Evolutionary conservation across 164 flowering plant species (phyloP), one percentile per base, ranked within the genome.

Genomic region (Umbilicus rupestris): DNA sequence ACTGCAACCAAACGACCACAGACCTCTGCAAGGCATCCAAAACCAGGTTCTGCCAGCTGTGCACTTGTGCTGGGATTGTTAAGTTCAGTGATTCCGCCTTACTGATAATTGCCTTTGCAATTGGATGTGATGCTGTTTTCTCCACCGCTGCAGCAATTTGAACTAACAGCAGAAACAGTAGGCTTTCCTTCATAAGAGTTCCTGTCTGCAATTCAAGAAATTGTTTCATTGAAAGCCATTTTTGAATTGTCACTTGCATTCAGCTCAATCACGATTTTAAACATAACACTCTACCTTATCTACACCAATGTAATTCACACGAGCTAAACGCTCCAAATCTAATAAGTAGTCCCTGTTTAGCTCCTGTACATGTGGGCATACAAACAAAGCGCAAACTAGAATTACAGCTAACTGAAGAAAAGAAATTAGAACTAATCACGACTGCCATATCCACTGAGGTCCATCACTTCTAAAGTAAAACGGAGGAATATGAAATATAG

Each of bases 171-270:
- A 69, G 90, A 75, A 62, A 93, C 97, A 68, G 84, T 50, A 64
- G 98, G 98, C 78, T 79, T 88, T 78, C 98, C 98, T 78, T 88
- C 92, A 62, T 93, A 5, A 93, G 86, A 33, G 98, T 93, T 65
- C 98, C 98, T 45, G 98, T 93, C 98, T 93, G 84, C 67, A 70
- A 39, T 60, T 74, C 41, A 42, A 63, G 58, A 60, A 72, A 44
- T 60, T 22, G 15, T 28, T 55, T 35, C 15, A 1, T 20, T 35
- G 24, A 1, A 37, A 19, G 26, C 20, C 42, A 63, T 26, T 17
- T n/a, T 19, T 19, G 12, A 37, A 63, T n/a, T 63, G 1, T 63
- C 42, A 20, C 30, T 35, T n/a, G 14, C 24, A 20, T 35, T 10
- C 20, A 62, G 22, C 68, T 49, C 17, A 22, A 6, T 24, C 6